A percentile compares a stretch with the other conserved stretches of the same genome.
phyloP scores from a whole-genome alignment of 2,329 filamentous ascomycete genomes.

The Neofusicoccum cordaticola region DNA sequence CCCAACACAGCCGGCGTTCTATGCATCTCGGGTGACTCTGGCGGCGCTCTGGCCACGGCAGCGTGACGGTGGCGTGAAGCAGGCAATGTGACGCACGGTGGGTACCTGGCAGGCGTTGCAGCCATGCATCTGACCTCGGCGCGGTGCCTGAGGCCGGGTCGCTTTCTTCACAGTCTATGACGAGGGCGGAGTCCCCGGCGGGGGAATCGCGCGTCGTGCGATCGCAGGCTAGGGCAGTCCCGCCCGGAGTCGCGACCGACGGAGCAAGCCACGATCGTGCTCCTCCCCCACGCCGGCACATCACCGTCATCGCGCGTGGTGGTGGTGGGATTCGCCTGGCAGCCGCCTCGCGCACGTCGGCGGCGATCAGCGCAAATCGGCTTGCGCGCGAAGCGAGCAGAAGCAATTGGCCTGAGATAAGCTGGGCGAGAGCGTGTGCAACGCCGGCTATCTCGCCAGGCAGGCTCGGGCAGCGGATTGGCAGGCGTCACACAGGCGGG shows the following conservation, averaged over 20 bases:
- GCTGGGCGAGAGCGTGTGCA: background rate
- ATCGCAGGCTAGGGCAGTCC: background rate
- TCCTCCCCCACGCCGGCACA: background rate
- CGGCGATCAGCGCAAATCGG: background rate
- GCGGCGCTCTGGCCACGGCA: background rate
- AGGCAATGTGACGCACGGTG: slow-evolving; percentile 1
- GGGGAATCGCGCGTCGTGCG: background rate
- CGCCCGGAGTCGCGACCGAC: slow-evolving; percentile 1
- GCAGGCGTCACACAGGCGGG: background rate
- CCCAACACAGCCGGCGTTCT: background rate
- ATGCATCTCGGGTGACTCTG: background rate
- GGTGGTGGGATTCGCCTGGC: background rate
- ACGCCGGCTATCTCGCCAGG: background rate
- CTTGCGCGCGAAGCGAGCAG: background rate
- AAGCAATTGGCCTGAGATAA: slow-evolving; percentile 8
- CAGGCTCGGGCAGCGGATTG: background rate
- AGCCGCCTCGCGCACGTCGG: background rate
- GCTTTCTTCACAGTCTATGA: background rate
- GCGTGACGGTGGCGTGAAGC: slow-evolving; percentile 13
- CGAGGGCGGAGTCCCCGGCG: slow-evolving; percentile 6
- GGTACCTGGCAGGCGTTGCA: slow-evolving; percentile 10
- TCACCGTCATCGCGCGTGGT: background rate
- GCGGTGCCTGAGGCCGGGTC: background rate
- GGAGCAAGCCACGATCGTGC: background rate
- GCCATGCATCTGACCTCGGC: slow-evolving; percentile 9